Evolutionary conservation across 305 asterid genomes (phyloP).

Genomic region (Solanum chacoense): DNA sequence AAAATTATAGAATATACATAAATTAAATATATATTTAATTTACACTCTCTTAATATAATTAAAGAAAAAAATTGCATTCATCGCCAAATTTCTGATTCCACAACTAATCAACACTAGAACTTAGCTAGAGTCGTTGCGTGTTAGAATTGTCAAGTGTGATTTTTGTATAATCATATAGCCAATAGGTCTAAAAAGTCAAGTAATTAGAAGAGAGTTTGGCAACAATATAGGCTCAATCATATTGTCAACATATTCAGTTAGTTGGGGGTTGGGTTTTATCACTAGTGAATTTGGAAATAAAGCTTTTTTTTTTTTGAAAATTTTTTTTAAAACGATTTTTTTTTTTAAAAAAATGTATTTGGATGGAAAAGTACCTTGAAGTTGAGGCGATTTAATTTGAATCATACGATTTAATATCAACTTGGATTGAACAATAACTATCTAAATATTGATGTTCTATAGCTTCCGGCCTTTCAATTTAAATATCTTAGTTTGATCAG

Average conservation of each 20-base stretch:
- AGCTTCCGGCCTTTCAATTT: background rate
- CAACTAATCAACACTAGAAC: background rate
- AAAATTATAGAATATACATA: background rate
- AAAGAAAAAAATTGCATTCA: rapidly evolving
- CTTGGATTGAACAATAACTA: background rate
- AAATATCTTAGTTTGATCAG: background rate
- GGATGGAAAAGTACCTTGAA: background rate
- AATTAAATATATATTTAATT: background rate
- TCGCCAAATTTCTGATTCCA: background rate
- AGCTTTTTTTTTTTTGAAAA: background rate
- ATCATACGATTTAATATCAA: background rate
- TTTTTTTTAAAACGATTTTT: background rate
- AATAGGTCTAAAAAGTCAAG: background rate
- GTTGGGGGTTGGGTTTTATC: background rate
- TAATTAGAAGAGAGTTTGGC: background rate
- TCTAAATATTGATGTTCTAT: background rate
- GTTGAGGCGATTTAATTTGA: background rate
- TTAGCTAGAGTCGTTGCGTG: background rate
- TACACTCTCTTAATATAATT: background rate
- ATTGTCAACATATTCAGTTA: background rate
- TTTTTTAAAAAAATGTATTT: background rate
- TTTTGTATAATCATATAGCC: background rate
- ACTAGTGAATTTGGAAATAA: background rate
- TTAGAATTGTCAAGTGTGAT: background rate
- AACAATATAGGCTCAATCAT: background rate